Conservation (phyloP, 2,329 filamentous ascomycete genomes). For the Colletotrichum viniferum region DNA sequence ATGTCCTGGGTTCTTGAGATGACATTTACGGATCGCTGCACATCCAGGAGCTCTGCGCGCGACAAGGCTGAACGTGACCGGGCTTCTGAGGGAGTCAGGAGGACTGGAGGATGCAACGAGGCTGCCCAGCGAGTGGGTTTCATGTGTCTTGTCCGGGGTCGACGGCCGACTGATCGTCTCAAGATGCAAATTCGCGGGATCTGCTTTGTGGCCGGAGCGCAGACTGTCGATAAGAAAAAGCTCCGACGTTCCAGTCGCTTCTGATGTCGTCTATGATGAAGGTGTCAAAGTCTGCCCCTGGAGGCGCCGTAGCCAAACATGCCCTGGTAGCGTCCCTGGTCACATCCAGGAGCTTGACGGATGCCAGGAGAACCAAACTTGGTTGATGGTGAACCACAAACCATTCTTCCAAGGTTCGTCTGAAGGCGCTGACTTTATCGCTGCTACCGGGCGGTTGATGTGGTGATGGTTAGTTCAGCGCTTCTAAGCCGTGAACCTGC, state of each 20-base stretch:
- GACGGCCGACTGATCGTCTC: constrained; percentile 16
- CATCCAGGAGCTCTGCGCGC: not conserved
- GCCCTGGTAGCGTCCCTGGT: not conserved
- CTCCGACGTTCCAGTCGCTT: not conserved
- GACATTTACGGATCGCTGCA: not conserved
- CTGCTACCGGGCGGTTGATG: not conserved
- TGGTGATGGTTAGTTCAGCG: not conserved
- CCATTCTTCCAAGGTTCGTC: constrained; percentile 7
- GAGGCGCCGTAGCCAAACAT: not conserved
- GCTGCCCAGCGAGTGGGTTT: constrained; percentile 9
- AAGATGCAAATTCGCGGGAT: constrained; percentile 22
- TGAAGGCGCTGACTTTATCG: constrained; percentile 2
- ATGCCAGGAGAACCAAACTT: not conserved
- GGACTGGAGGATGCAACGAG: not conserved
- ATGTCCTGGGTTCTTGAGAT: not conserved
- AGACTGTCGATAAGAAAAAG: not conserved
- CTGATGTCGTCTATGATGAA: not conserved
- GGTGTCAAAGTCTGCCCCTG: not conserved
- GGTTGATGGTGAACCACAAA: not conserved
- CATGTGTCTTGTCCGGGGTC: constrained; percentile 1
- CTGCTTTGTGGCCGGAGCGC: not conserved
- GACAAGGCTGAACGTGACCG: constrained; percentile 2
- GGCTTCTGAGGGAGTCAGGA: not conserved
- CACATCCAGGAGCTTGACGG: not conserved
- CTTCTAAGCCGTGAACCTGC: not conserved